phyloP scores from a whole-genome alignment of 768 basidiomycete species.

The Scleroderma bovista region DNA sequence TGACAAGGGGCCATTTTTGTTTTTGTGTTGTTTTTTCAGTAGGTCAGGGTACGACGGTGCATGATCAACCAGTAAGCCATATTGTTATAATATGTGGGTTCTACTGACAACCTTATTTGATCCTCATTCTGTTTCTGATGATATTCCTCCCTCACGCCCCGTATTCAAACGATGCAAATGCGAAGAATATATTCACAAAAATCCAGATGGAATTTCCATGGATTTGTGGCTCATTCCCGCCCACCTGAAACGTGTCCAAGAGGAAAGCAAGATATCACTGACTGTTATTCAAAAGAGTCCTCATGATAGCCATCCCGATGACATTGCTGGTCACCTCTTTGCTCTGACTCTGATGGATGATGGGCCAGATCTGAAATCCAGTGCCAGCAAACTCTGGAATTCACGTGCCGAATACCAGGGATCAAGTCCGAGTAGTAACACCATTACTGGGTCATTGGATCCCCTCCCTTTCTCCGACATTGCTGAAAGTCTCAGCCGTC shows the following conservation, averaged over 20 bases:
- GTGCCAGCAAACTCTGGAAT: background rate
- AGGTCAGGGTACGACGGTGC: too few relatives aligned
- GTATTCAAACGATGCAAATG: slow-evolving; percentile 4
- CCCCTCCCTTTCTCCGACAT: background rate
- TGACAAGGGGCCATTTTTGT: too few relatives aligned
- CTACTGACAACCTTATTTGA: too few relatives aligned
- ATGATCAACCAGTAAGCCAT: too few relatives aligned
- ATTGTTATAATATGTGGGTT: too few relatives aligned
- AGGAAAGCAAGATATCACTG: background rate
- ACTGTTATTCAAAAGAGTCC: background rate
- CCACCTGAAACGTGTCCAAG: background rate
- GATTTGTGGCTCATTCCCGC: slow-evolving; percentile 1
- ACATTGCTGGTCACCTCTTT: background rate
- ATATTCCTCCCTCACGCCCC: background rate
- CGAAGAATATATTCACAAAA: background rate
- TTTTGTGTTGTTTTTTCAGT: too few relatives aligned
- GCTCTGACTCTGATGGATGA: background rate
- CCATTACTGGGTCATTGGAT: background rate
- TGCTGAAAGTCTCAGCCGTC: background rate
- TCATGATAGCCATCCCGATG: background rate
- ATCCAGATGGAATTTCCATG: slow-evolving; percentile 2
- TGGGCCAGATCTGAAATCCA: background rate
- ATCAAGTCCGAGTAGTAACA: background rate
- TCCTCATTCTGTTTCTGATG: background rate
- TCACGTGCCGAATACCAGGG: background rate